phyloP scores from a whole-genome alignment of 805 yeast species.

The Starmerella apis region DNA sequence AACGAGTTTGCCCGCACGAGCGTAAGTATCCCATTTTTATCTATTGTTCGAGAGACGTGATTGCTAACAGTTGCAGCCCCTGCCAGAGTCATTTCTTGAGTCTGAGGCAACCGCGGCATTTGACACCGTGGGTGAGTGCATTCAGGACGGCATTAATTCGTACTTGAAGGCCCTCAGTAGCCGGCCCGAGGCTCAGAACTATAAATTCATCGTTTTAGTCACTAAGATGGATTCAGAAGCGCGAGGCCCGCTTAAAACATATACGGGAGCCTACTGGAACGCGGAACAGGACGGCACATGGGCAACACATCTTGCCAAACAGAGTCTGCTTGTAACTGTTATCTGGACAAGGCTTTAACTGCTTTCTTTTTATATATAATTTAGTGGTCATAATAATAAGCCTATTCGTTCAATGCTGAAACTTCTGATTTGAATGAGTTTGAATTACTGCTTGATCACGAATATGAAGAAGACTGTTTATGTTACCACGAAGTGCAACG shows the following conservation, averaged over 20 bases:
- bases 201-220: conserved; percentile 23
- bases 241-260: conserved; percentile 19
- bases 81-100: conserved; percentile 15
- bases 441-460: too few species aligned
- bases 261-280: conserved; percentile 27
- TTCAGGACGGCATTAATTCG: conserved; percentile 13
- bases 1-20: conserved; percentile 19
- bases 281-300: conserved; percentile 25
- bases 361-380: too few species aligned
- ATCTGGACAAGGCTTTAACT: conserved; percentile 19
- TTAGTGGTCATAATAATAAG: too few species aligned
- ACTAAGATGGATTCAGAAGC: conserved; percentile 15
- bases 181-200: conserved; percentile 19
- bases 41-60: neutral
- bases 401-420: too few species aligned
- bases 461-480: too few species aligned
- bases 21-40: conserved; percentile 11
- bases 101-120: conserved; percentile 13
- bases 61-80: conserved; percentile 15
- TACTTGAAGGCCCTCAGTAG: conserved; percentile 10
- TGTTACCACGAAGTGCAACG: too few species aligned
- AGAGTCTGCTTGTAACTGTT: conserved; percentile 16
- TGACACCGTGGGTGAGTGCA: neutral
- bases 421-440: too few species aligned
- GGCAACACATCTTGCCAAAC: conserved; percentile 13